A percentile compares a stretch with the other conserved stretches of the same genome.
These are phyloP conservation scores for Luffa acutangula DNA, from an alignment of 306 rosid genomes.

Conservation along the genomic window DNA sequence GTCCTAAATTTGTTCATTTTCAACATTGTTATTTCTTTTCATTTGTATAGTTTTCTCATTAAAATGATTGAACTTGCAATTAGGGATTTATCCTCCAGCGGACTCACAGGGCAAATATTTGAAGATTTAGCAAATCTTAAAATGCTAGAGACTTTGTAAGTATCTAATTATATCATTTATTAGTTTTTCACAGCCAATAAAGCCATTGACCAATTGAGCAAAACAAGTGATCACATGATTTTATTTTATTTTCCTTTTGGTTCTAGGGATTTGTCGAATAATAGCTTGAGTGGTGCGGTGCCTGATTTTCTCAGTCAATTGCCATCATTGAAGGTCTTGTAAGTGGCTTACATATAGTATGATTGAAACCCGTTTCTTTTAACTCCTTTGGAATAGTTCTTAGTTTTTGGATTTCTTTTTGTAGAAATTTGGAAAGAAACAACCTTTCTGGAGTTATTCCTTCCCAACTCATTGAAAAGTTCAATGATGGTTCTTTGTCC, in stretches of 20 bases:
- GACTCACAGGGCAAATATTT: conserved; percentile 20
- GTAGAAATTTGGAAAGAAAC: conserved; percentile 26
- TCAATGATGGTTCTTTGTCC: conserved; percentile 16
- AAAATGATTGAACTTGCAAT: not conserved
- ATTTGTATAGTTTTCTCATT: not conserved
- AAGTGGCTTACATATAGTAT: not conserved
- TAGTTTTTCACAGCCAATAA: not conserved
- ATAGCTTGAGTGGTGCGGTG: conserved; percentile 13
- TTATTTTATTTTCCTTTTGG: not conserved
- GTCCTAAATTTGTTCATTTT: not conserved
- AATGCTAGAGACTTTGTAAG: conserved; percentile 24
- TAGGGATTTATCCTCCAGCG: conserved; percentile 28
- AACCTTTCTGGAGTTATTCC: conserved; percentile 25
- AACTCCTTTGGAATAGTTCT: not conserved
- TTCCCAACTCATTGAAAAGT: conserved; percentile 16
- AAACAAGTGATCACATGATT: not conserved
- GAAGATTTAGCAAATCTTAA: conserved; percentile 16
- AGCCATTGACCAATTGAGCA: not conserved
- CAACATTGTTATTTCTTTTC: too few relatives aligned
- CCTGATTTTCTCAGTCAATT: conserved; percentile 27
- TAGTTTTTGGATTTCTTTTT: not conserved
- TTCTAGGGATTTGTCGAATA: conserved; percentile 29
- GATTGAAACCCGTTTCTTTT: not conserved
- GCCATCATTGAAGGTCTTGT: conserved; percentile 24
- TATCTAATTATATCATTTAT: not conserved